Conservation (phyloP, 2,329 filamentous ascomycete genomes). For the Ploettnerulaceae sp. region DNA sequence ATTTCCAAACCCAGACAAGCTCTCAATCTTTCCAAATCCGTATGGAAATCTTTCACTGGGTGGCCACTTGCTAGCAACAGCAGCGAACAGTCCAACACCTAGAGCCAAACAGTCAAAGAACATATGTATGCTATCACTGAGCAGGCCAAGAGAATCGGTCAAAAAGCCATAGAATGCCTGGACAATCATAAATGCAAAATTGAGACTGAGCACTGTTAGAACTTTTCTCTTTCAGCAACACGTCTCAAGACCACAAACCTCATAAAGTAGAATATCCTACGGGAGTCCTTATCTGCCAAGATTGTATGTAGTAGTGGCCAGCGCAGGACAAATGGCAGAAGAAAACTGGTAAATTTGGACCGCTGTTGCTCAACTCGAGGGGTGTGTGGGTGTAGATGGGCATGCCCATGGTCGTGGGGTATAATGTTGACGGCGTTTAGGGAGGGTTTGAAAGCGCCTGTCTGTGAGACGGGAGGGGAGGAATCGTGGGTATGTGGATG, state of each 20-base stretch:
- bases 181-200: constrained; percentile 90
- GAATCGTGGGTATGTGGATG: constrained; percentile 5
- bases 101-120: constrained; percentile 96
- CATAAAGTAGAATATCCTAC: constrained; percentile 98
- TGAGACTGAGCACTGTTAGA: constrained; percentile 68
- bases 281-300: constrained; percentile 83
- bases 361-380: constrained; percentile 37
- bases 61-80: constrained; percentile 96
- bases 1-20: constrained; percentile 91
- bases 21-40: constrained; percentile 95
- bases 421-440: constrained; percentile 16
- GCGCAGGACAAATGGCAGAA: constrained; percentile 64
- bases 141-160: constrained; percentile 87
- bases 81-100: constrained; percentile 81
- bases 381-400: constrained; percentile 23
- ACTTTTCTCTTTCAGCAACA: no score
- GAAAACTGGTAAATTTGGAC: constrained; percentile 65
- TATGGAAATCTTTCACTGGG: constrained; percentile 86
- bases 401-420: constrained; percentile 27
- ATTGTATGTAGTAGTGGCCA: constrained; percentile 83
- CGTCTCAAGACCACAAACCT: no score
- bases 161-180: constrained; percentile 92
- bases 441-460: constrained; percentile 22
- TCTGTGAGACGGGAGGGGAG: constrained; percentile 16
- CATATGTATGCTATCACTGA: constrained; percentile 99